phyloP scores from a whole-genome alignment of 768 basidiomycete genomes.

The Termitomyces sp. region DNA sequence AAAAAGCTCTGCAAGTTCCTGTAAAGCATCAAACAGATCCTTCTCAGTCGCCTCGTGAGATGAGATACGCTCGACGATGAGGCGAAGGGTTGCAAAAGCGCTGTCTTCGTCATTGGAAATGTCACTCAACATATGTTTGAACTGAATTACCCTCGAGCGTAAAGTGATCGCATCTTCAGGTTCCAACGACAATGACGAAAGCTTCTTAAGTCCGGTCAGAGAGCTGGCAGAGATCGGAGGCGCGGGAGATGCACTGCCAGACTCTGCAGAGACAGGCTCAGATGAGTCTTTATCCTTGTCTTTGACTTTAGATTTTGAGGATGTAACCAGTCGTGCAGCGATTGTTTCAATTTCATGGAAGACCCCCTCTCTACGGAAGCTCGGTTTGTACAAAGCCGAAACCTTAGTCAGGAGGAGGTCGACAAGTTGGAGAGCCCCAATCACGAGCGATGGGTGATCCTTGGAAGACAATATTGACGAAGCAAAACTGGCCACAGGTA shows the following conservation, averaged over 20 bases:
- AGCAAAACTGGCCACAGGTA: slow-evolving; percentile 93
- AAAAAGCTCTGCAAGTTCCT: slow-evolving; percentile 78
- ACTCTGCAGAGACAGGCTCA: slow-evolving; percentile 34
- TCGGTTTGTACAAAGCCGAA: slow-evolving; percentile 77
- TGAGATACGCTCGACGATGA: slow-evolving; percentile 61
- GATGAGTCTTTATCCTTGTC: slow-evolving; percentile 39
- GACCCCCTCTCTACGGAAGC: slow-evolving; percentile 92
- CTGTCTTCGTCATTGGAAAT: slow-evolving; percentile 53
- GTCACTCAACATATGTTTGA: slow-evolving; percentile 65
- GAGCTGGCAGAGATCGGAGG: slow-evolving; percentile 30
- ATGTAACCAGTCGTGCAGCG: slow-evolving; percentile 56
- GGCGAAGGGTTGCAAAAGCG: slow-evolving; percentile 57
- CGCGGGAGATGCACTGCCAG: slow-evolving; percentile 28
- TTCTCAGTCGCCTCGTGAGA: slow-evolving; percentile 52
- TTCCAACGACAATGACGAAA: slow-evolving; percentile 63
- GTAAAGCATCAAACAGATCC: slow-evolving; percentile 53
- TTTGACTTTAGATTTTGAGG: slow-evolving; percentile 36
- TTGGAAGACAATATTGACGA: slow-evolving; percentile 90
- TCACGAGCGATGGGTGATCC: slow-evolving; percentile 83
- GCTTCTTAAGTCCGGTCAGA: slow-evolving; percentile 63
- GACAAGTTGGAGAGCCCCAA: slow-evolving; percentile 87
- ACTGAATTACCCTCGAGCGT: slow-evolving; percentile 84
- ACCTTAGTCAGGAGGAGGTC: slow-evolving; percentile 86
- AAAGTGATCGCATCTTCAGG: slow-evolving; percentile 90
- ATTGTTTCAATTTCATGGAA: slow-evolving; percentile 88